Evolutionary conservation across 148 eudicot genomes (phyloP).

Genomic region (Spergularia bocconei): DNA sequence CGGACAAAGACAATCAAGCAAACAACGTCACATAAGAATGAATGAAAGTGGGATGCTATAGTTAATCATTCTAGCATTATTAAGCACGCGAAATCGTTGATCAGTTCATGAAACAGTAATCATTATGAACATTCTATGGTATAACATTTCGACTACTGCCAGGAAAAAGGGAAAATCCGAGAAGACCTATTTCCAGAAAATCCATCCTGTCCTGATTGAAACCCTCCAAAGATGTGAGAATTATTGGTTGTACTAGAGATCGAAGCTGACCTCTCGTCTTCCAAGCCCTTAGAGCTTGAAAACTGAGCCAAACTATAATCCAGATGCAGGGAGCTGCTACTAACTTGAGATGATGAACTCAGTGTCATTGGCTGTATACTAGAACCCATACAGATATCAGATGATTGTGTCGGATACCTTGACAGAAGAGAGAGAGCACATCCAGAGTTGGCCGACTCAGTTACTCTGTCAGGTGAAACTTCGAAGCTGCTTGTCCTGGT

Average conservation of each 20-base stretch:
- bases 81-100: too few species aligned
- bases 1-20: background rate
- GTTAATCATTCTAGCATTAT: background rate
- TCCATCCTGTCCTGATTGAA: constrained; percentile 31
- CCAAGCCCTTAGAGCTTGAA: constrained; percentile 7
- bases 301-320: constrained; percentile 5
- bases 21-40: background rate
- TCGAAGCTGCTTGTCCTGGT: constrained; percentile 20
- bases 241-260: constrained; percentile 14
- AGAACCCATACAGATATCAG: constrained; percentile 13
- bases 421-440: constrained; percentile 75
- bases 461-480: constrained; percentile 18
- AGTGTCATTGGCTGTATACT: constrained; percentile 14
- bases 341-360: constrained; percentile 21
- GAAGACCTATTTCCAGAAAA: constrained; percentile 33
- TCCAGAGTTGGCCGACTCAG: constrained; percentile 20
- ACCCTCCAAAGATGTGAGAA: constrained; percentile 18
- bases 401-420: constrained; percentile 22
- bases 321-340: constrained; percentile 18
- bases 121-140: background rate
- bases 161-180: constrained; percentile 40
- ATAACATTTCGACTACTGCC: constrained; percentile 23
- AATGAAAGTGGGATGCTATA: background rate
- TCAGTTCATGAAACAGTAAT: background rate
- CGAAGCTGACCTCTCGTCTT: constrained; percentile 22